A percentile compares a stretch with the other conserved stretches of the same genome.
These are phyloP conservation scores for Colletotrichum sp. DNA, from an alignment of 2,329 filamentous ascomycete genomes.

Conservation along the genomic window DNA sequence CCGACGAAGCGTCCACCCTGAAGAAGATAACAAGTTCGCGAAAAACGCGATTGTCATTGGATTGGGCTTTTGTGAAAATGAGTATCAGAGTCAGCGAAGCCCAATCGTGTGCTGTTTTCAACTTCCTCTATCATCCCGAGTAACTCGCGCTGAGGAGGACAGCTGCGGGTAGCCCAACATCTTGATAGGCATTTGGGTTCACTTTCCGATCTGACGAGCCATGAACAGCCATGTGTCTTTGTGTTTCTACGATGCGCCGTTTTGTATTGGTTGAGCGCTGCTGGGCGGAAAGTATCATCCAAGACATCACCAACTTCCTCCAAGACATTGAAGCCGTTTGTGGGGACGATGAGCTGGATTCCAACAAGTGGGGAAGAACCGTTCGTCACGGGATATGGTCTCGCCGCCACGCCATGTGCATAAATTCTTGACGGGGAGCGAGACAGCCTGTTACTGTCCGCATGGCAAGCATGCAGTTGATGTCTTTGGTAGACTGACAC, in stretches of 20 bases:
- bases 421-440: not conserved
- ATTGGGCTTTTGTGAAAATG: not conserved
- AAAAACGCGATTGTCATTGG: not conserved
- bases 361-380: not conserved
- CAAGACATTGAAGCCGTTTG: not conserved
- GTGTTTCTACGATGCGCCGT: not conserved
- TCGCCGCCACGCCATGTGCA: not conserved
- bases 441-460: not conserved
- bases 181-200: not conserved
- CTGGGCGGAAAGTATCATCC: not conserved
- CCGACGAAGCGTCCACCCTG: not conserved
- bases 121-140: not conserved
- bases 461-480: not conserved
- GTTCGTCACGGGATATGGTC: not conserved
- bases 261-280: not conserved
- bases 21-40: not conserved
- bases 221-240: not conserved
- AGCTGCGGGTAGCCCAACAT: not conserved
- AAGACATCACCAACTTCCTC: not conserved
- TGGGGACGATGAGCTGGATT: not conserved
- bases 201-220: not conserved
- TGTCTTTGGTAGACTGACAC: not conserved
- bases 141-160: not conserved
- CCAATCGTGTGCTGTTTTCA: not conserved
- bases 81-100: not conserved